phyloP scores from a whole-genome alignment of 805 yeast species.

The Lachancea dasiensis region DNA sequence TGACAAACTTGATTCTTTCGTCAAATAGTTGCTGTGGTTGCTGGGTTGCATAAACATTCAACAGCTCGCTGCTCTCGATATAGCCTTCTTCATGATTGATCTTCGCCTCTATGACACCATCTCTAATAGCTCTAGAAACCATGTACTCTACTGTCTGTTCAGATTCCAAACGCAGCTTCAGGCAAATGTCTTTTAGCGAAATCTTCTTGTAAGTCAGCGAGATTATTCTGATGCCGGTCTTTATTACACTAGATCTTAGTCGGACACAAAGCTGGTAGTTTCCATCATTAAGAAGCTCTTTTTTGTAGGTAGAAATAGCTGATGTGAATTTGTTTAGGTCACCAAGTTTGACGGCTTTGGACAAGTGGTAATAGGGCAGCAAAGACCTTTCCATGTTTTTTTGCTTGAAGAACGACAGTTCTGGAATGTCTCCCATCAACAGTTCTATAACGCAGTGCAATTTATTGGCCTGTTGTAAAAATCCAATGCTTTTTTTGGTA shows the following conservation, averaged over 20 bases:
- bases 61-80: conserved; percentile 83
- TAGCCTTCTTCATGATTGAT: conserved; percentile 86
- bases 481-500: conserved; percentile 76
- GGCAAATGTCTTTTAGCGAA: conserved; percentile 87
- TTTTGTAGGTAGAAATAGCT: conserved; percentile 58
- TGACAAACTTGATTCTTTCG: conserved; percentile 90
- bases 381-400: conserved; percentile 52
- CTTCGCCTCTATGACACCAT: conserved; percentile 93
- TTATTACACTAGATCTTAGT: conserved; percentile 92
- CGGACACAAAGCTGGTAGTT: conserved; percentile 80
- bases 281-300: conserved; percentile 62
- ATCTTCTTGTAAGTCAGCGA: conserved; percentile 86
- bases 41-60: conserved; percentile 80
- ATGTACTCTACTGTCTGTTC: conserved; percentile 97
- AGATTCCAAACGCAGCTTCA: conserved; percentile 83
- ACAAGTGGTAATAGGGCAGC: conserved; percentile 77
- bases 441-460: conserved; percentile 82
- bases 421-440: conserved; percentile 96
- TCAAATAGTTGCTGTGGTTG: conserved; percentile 85
- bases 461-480: conserved; percentile 84
- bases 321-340: conserved; percentile 77
- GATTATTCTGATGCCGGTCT: conserved; percentile 92
- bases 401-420: conserved; percentile 71
- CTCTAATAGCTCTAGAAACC: conserved; percentile 93
- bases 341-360: conserved; percentile 89